Conservation (phyloP, 2,329 filamentous ascomycete genomes). For the Ilyonectria robusta region DNA sequence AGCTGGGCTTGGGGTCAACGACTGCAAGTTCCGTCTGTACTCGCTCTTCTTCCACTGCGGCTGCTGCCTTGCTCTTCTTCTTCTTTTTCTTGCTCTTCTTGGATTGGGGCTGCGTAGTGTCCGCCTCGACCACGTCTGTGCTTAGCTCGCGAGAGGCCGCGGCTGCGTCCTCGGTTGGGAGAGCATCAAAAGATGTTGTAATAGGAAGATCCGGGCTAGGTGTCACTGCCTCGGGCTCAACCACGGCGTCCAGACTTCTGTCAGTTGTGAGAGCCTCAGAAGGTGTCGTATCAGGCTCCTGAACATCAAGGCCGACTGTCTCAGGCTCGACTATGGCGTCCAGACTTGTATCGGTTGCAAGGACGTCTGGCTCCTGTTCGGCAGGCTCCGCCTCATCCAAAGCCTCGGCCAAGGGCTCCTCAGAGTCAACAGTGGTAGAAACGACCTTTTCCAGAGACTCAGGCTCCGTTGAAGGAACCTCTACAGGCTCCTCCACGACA, state of each 20-base stretch:
- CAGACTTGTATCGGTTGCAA: not conserved
- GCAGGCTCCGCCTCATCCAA: constrained; percentile 9
- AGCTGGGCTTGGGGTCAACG: constrained; percentile 13
- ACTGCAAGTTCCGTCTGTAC: not conserved
- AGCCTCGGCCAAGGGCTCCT: constrained; percentile 12
- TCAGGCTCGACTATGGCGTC: constrained; percentile 22
- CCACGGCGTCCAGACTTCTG: constrained; percentile 5
- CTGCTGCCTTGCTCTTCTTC: constrained; percentile 42
- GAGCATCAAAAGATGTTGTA: constrained; percentile 3
- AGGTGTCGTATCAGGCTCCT: constrained; percentile 6
- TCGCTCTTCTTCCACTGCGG: constrained; percentile 26
- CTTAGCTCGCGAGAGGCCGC: constrained; percentile 16
- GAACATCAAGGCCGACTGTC: constrained; percentile 10
- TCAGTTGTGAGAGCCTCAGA: not conserved
- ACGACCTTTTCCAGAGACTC: constrained; percentile 4
- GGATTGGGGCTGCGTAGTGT: constrained; percentile 23
- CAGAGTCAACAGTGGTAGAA: not conserved
- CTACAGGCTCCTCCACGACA: not conserved
- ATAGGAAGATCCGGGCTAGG: constrained; percentile 13
- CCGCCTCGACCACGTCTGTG: constrained; percentile 17
- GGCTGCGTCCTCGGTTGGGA: constrained; percentile 29
- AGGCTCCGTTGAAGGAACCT: constrained; percentile 6
- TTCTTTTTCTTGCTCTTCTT: constrained; percentile 47
- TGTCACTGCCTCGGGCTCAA: constrained; percentile 20
- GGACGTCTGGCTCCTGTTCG: not conserved